phyloP scores from a whole-genome alignment of 1,139 yeast genomes.

The Taphrina communis region DNA sequence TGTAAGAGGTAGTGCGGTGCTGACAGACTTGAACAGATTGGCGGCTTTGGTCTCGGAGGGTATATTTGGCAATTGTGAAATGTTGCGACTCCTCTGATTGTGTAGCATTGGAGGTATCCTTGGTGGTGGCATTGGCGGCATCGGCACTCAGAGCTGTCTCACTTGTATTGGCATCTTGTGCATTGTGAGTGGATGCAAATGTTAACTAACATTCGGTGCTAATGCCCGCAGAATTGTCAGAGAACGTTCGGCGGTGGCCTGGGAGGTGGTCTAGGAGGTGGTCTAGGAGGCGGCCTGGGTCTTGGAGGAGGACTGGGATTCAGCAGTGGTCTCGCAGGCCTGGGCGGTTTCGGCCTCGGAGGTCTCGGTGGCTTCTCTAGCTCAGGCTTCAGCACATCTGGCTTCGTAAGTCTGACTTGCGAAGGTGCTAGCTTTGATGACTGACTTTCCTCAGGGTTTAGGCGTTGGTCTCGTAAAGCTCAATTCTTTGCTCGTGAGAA shows the following conservation, averaged over 20 bases:
- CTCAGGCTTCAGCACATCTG: constrained; percentile 15
- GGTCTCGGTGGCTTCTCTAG: constrained; percentile 29
- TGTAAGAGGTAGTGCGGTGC: not conserved
- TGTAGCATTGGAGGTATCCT: constrained; percentile 26
- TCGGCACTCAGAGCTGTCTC: constrained; percentile 32
- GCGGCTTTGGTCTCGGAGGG: constrained; percentile 31
- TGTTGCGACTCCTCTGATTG: not conserved
- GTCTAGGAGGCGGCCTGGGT: not conserved
- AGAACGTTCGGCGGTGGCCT: constrained; percentile 14
- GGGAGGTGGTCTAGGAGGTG: not conserved
- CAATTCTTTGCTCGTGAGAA: not conserved
- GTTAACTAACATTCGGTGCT: not conserved
- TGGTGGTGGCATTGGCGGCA: constrained; percentile 33
- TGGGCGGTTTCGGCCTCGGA: constrained; percentile 28
- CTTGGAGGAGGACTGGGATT: constrained; percentile 21
- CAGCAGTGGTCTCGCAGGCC: constrained; percentile 28
- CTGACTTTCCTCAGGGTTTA: not conserved
- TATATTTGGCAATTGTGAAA: not conserved
- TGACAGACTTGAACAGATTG: constrained; percentile 17
- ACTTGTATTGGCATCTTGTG: constrained; percentile 27
- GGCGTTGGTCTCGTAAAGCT: constrained; percentile 1
- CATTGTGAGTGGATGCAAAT: constrained; percentile 5
- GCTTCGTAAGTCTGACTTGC: constrained; percentile 7
- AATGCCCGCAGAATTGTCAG: not conserved
- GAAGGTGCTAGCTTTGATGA: not conserved